Conservation (phyloP, 129 eudicot genomes). For the Oenanthe sinensis region DNA sequence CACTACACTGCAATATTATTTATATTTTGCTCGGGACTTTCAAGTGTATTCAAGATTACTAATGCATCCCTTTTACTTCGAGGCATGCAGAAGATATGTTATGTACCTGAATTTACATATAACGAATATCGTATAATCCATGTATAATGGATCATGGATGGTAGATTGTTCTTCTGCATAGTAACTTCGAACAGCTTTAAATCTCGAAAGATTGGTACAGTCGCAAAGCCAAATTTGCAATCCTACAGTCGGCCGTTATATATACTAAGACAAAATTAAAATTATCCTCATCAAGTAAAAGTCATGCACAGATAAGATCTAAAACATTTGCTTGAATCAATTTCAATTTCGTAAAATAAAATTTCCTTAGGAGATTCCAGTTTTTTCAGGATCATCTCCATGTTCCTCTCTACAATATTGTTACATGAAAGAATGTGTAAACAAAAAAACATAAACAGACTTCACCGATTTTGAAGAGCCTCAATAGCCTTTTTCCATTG, state of each 20-base stretch:
- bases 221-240: background rate
- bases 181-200: background rate
- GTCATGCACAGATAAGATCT: background rate
- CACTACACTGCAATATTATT: no score
- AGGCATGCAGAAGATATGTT: no score
- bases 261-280: background rate
- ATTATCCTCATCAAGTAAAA: background rate
- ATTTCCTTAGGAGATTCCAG: conserved; percentile 23
- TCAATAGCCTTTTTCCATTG: conserved; percentile 98
- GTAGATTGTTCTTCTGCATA: background rate
- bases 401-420: conserved; percentile 28
- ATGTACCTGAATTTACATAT: background rate
- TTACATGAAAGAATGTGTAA: conserved; percentile 51
- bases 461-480: conserved; percentile 84
- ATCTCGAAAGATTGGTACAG: background rate
- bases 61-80: no score
- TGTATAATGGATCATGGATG: no score
- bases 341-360: background rate
- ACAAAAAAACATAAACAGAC: conserved; percentile 16
- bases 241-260: background rate
- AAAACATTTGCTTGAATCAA: background rate
- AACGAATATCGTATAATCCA: background rate
- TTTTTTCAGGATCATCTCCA: conserved; percentile 27
- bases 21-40: no score
- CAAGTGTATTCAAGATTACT: no score